Evolutionary conservation across 208 protist genomes (phyloP).

Genomic region (Leishmania gerbilli): DNA sequence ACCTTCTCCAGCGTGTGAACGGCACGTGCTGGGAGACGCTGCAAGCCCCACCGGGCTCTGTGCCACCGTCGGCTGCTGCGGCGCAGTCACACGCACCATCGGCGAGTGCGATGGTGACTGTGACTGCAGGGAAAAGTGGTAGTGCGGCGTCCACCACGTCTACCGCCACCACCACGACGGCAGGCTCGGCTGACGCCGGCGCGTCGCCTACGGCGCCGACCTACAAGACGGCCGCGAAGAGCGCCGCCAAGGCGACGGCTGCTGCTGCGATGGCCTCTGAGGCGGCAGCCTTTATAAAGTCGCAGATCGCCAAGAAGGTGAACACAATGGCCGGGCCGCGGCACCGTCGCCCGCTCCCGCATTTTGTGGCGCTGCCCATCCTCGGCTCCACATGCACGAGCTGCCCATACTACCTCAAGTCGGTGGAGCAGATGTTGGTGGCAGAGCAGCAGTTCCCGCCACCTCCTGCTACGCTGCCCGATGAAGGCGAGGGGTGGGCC

Average conservation of each 20-base stretch:
- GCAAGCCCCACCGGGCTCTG: constrained; percentile 4
- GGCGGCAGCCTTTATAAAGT: constrained; percentile 37
- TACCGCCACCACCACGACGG: neutral
- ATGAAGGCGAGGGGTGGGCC: constrained; percentile 24
- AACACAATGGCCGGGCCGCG: neutral
- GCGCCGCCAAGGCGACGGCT: constrained; percentile 8
- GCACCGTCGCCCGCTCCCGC: constrained; percentile 15
- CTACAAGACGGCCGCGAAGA: constrained; percentile 1
- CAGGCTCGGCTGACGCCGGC: neutral
- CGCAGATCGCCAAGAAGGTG: constrained; percentile 19
- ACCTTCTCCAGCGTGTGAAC: constrained; percentile 50
- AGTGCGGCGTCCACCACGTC: neutral
- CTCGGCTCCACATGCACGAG: constrained; percentile 45
- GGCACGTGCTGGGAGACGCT: constrained; percentile 58
- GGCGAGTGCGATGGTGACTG: neutral
- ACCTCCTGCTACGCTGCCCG: constrained; percentile 26
- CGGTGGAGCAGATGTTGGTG: constrained; percentile 50
- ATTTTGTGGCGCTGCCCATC: constrained; percentile 55
- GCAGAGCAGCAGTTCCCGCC: constrained; percentile 42
- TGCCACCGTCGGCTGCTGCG: neutral
- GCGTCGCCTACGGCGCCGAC: neutral
- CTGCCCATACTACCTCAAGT: constrained; percentile 60
- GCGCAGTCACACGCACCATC: neutral
- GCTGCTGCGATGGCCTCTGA: constrained; percentile 21
- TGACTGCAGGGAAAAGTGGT: neutral